phyloP scores from a whole-genome alignment of 2,329 filamentous ascomycete species.

The Botrytis cinerea region DNA sequence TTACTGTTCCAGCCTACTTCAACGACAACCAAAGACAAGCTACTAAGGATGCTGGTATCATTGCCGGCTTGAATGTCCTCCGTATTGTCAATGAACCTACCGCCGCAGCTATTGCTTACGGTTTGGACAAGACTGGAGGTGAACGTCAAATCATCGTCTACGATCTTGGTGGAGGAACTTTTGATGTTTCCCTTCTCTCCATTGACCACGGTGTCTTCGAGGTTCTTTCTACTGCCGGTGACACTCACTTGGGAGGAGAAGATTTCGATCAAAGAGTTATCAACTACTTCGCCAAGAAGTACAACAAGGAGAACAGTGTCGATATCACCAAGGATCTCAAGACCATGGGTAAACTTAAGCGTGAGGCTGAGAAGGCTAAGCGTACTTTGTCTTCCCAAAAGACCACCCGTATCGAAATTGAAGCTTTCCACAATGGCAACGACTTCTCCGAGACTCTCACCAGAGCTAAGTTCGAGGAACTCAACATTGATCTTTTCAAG shows the following conservation, averaged over 20 bases:
- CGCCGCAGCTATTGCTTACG: slow-evolving; percentile 92
- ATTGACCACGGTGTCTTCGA: slow-evolving; percentile 93
- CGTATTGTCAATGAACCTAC: slow-evolving; percentile 97
- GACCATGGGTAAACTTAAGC: slow-evolving; percentile 99
- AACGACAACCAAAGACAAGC: slow-evolving; percentile 97
- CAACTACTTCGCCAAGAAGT: slow-evolving; percentile 92
- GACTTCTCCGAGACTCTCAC: slow-evolving; percentile 99
- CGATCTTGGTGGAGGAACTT: slow-evolving; percentile 92
- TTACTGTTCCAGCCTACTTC: slow-evolving; percentile 97
- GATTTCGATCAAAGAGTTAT: slow-evolving; percentile 99
- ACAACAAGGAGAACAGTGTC: slow-evolving; percentile 97
- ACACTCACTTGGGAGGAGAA: slow-evolving; percentile 96
- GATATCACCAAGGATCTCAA: slow-evolving; percentile 93
- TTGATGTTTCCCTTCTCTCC: slow-evolving; percentile 90
- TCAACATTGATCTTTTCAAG: slow-evolving; percentile 99
- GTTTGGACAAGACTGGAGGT: slow-evolving; percentile 80
- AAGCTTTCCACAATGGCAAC: slow-evolving; percentile 93
- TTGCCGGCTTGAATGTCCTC: slow-evolving; percentile 91
- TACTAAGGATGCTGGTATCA: slow-evolving; percentile 90
- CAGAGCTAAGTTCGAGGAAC: slow-evolving; percentile 98
- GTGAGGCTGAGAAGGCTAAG: slow-evolving; percentile 99
- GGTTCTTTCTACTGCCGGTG: slow-evolving; percentile 91
- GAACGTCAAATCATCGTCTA: slow-evolving; percentile 91
- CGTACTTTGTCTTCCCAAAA: slow-evolving; percentile 93
- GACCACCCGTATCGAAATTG: slow-evolving; percentile 93